These are phyloP conservation scores for Metschnikowia sp. DNA, from an alignment of 805 yeast species.

Conservation along the genomic window DNA sequence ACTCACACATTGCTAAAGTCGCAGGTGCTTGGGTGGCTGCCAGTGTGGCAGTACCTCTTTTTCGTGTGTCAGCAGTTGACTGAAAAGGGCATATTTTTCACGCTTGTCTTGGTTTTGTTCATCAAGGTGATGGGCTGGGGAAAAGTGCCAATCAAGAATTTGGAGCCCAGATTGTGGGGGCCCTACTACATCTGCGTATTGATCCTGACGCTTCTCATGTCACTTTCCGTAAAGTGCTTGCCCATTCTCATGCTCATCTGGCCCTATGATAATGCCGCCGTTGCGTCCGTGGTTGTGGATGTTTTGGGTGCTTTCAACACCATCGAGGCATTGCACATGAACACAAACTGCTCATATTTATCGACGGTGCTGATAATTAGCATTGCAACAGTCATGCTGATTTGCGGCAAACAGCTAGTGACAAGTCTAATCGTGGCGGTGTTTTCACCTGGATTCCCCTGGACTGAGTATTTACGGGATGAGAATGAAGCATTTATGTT, in stretches of 20 bases:
- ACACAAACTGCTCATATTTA: constrained; percentile 9
- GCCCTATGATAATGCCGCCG: constrained; percentile 82
- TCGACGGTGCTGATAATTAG: constrained; percentile 5
- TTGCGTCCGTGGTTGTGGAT: constrained; percentile 57
- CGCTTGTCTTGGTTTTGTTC: constrained; percentile 28
- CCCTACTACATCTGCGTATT: constrained; percentile 42
- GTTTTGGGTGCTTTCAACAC: constrained; percentile 58
- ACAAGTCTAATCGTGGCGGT: constrained; percentile 9
- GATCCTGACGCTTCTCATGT: constrained; percentile 66
- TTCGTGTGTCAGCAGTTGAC: constrained; percentile 52
- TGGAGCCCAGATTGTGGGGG: constrained; percentile 28
- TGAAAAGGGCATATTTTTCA: constrained; percentile 43
- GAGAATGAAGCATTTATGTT: constrained; percentile 1
- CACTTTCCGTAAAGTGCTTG: constrained; percentile 76
- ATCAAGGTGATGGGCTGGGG: constrained; percentile 22
- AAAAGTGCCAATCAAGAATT: constrained; percentile 13
- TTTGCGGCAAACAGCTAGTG: constrained; percentile 8
- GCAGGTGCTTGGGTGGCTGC: constrained; percentile 29
- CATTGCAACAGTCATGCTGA: constrained; percentile 9
- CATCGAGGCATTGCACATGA: constrained; percentile 50
- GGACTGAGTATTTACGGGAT: constrained; percentile 5
- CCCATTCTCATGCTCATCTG: constrained; percentile 94
- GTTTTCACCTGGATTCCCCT: background rate
- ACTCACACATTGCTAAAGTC: constrained; percentile 25
- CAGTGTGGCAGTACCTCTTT: constrained; percentile 50